Conservation (phyloP, 352 stramenopile genomes). For the Blastocystis sp. region DNA sequence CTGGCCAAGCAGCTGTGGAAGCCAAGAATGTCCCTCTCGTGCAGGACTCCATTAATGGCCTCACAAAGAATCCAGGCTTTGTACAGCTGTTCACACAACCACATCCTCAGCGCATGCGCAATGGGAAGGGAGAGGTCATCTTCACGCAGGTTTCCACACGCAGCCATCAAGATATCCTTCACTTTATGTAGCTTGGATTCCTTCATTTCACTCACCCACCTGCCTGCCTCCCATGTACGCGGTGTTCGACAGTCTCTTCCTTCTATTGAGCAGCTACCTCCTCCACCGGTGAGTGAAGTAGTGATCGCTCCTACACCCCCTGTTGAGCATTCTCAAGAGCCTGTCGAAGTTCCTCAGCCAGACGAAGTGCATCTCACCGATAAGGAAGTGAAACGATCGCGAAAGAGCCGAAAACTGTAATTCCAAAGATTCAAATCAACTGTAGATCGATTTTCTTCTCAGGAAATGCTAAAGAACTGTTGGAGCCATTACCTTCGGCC, state of each 20-base stretch:
- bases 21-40: conserved; percentile 64
- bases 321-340: background rate
- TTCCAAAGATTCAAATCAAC: background rate
- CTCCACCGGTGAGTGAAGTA: background rate
- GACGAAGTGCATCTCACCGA: background rate
- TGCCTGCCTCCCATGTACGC: conserved; percentile 1
- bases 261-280: background rate
- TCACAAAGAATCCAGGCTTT: conserved; percentile 63
- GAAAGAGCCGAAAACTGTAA: background rate
- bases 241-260: background rate
- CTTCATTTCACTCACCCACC: background rate
- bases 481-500: background rate
- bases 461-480: background rate
- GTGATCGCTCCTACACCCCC: background rate
- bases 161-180: conserved; percentile 13
- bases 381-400: background rate
- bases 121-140: background rate
- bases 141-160: background rate
- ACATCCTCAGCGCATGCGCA: conserved; percentile 64
- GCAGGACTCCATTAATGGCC: conserved; percentile 21
- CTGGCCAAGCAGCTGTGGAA: conserved; percentile 60
- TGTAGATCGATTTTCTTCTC: background rate
- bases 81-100: conserved; percentile 66
- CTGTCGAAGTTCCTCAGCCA: background rate
- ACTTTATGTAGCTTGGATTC: background rate